Evolutionary conservation across 2,329 filamentous ascomycete species (phyloP), one percentile per base, ranked within the genome.

Genomic region (Ophiocordyceps sinensis): DNA sequence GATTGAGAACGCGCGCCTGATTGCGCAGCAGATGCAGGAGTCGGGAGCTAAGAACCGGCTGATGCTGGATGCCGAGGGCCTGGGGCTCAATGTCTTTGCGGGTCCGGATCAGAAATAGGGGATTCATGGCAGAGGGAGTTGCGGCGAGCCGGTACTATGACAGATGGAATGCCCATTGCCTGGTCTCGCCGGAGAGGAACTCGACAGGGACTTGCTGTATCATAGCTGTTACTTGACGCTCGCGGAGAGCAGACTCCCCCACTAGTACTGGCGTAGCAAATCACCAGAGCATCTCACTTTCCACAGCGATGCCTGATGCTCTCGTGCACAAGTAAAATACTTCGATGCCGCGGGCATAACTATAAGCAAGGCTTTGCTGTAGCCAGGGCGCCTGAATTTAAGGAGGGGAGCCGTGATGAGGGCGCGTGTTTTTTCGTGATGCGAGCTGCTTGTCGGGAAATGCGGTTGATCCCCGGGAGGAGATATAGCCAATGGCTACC

Each of bases 1-100:
- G 73, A 94, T 98, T 55, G 91, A 98, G 70, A 98, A 95, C 56
- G 91, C 91, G 7, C 76, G 85, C 51, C 74, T 77, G 43, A 94
- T 98, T 63, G 91, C 91, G n/a, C 64, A 73, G 52, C 80, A 94
- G 52, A 63, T 98, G 54, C 85, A 95, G 64, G 86, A 93, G 62
- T 74, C 73, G 43, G 84, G 85, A 45, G 81, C 85, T 60, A 80
- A 79, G 69, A 98, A 98, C 71, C 91, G 91, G 67, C 71, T 98
- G 53, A 86, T 95, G 65, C 73, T 98, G 47, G 91, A 98, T 57
- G 77, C 85, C 7, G 82, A 91, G 60, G 91, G 88, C 36, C 67
- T 98, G 53, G 91, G 91, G 39, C 67, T 98, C 55, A 95, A 98
- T 56, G 85, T 98, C 28, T 77, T 78, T 55, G 73, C 75, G 43